Conservation (phyloP, 1,139 yeast species). For the Hyphopichia pseudoburtonii region DNA sequence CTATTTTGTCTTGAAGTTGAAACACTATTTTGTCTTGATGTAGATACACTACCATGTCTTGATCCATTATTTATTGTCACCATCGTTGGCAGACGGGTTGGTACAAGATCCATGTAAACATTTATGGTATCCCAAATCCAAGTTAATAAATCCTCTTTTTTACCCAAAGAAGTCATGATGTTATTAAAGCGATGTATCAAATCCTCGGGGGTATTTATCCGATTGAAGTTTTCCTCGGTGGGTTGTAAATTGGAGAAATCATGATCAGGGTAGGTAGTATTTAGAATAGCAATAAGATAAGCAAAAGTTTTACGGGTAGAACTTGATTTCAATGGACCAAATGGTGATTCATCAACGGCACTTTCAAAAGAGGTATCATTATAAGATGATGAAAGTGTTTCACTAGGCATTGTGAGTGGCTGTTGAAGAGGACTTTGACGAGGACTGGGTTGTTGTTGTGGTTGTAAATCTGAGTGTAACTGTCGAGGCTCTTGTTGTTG, state of each 20-base stretch:
- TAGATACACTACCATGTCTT: conserved; percentile 26
- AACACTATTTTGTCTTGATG: conserved; percentile 29
- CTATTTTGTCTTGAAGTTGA: conserved; percentile 27
- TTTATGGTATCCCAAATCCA: conserved; percentile 92
- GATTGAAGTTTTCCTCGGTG: conserved; percentile 62
- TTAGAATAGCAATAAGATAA: conserved; percentile 82
- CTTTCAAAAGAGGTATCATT: conserved; percentile 20
- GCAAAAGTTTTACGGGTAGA: conserved; percentile 89
- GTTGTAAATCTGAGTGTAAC: no score
- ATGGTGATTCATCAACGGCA: conserved; percentile 68
- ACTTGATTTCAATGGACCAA: conserved; percentile 85
- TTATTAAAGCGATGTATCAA: conserved; percentile 78
- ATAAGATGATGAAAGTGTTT: conserved; percentile 1
- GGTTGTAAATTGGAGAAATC: conserved; percentile 90
- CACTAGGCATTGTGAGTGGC: background rate
- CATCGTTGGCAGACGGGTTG: conserved; percentile 27
- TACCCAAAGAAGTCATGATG: conserved; percentile 77
- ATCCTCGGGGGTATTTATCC: conserved; percentile 46
- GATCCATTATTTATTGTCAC: conserved; percentile 20
- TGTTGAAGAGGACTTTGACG: conserved; percentile 5
- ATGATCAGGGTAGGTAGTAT: conserved; percentile 93
- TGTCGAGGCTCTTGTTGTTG: background rate
- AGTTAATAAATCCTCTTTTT: conserved; percentile 45
- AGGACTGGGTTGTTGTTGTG: conserved; percentile 7
- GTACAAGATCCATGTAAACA: conserved; percentile 72